Evolutionary conservation across 805 yeast genomes (phyloP).

Genomic region (Lipomyces orientalis): DNA sequence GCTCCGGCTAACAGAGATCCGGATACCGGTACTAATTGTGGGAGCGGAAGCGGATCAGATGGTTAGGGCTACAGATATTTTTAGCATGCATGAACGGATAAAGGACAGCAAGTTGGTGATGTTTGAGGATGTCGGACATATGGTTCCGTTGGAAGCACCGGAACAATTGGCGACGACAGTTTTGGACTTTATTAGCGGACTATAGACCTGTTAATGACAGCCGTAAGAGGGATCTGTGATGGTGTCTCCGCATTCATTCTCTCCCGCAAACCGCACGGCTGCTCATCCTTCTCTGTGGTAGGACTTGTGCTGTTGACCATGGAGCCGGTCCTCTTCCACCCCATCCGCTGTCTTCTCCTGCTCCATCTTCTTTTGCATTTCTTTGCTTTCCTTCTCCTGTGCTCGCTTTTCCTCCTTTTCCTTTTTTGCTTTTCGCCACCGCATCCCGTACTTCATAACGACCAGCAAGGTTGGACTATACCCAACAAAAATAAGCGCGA

Average conservation of each 20-base stretch:
- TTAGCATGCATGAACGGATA: neutral
- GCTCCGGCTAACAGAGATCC: neutral
- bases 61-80: neutral
- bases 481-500: conserved; percentile 5
- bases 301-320: too few species aligned
- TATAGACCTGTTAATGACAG: neutral
- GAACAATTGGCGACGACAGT: neutral
- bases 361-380: neutral
- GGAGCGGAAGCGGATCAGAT: conserved; percentile 3
- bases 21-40: neutral
- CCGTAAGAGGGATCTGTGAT: too few species aligned
- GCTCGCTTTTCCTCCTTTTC: neutral
- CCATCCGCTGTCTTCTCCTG: neutral
- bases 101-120: neutral
- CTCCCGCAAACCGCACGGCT: too few species aligned
- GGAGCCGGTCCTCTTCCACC: neutral
- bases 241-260: too few species aligned
- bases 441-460: neutral
- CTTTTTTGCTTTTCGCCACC: conserved; percentile 9
- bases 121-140: conserved; percentile 1
- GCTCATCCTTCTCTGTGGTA: too few species aligned
- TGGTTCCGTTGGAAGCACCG: conserved; percentile 7
- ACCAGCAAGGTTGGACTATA: neutral
- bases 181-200: neutral
- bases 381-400: neutral